Conservation (phyloP, 305 asterid species). For the Solanum hybrid region DNA sequence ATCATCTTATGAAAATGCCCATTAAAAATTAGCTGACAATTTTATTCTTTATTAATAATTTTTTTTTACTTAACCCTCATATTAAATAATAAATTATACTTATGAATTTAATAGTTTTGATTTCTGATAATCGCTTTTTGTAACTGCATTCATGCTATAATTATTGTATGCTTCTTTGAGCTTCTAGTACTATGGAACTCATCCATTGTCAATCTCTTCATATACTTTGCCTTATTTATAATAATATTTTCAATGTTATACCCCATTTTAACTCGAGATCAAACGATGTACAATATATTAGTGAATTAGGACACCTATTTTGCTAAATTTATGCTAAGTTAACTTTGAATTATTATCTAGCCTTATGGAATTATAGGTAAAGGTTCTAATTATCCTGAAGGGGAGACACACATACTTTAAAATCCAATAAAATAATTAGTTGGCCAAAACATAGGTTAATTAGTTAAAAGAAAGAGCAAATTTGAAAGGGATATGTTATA, state of each 20-base stretch:
- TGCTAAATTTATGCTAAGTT: background rate
- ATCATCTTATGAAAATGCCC: background rate
- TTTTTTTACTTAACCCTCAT: background rate
- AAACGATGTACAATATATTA: too few relatives aligned
- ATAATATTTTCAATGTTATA: too few relatives aligned
- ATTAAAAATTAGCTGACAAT: too few relatives aligned
- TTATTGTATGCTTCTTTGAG: background rate
- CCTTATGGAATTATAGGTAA: background rate
- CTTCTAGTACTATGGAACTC: background rate
- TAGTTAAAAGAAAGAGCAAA: too few relatives aligned
- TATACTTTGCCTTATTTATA: too few relatives aligned
- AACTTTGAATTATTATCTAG: background rate
- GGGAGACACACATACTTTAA: background rate
- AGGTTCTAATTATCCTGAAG: background rate
- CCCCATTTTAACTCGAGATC: too few relatives aligned
- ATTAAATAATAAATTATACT: background rate
- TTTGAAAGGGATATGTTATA: background rate
- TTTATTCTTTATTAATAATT: too few relatives aligned
- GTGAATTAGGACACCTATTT: background rate
- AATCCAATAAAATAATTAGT: background rate
- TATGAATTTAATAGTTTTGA: background rate
- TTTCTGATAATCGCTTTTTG: background rate
- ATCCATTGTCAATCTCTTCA: background rate
- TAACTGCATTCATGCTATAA: background rate
- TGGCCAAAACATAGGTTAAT: background rate